A percentile compares a stretch with the other conserved stretches of the same genome.
These are phyloP conservation scores for Penicillium sp. DNA, from an alignment of 2,329 filamentous ascomycete genomes.

Conservation along the genomic window DNA sequence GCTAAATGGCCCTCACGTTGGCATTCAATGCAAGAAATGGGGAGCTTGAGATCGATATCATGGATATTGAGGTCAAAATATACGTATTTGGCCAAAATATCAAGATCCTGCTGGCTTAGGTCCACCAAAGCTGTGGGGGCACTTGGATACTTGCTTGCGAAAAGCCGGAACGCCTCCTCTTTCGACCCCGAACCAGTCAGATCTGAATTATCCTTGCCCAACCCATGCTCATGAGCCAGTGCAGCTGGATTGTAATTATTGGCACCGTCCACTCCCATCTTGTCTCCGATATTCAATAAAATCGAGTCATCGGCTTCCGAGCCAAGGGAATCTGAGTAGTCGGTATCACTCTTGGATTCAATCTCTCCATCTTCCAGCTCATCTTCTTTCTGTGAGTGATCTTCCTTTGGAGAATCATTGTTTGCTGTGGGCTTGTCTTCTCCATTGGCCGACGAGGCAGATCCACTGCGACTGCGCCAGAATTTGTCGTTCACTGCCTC, in stretches of 20 bases:
- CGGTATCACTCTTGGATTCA: slow-evolving; percentile 31
- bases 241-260: slow-evolving; percentile 29
- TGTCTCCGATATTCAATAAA: slow-evolving; percentile 41
- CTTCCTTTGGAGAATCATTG: slow-evolving; percentile 5
- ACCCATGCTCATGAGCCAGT: slow-evolving; percentile 8
- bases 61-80: slow-evolving; percentile 41
- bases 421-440: not conserved
- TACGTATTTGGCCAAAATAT: slow-evolving; percentile 41
- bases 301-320: slow-evolving; percentile 45
- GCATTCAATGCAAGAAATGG: slow-evolving; percentile 45
- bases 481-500: slow-evolving; percentile 39
- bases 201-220: slow-evolving; percentile 11
- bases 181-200: slow-evolving; percentile 25
- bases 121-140: slow-evolving; percentile 39
- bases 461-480: slow-evolving; percentile 40
- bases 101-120: slow-evolving; percentile 40
- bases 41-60: slow-evolving; percentile 42
- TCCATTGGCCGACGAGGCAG: slow-evolving; percentile 23
- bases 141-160: slow-evolving; percentile 36
- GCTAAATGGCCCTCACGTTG: slow-evolving; percentile 44
- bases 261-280: slow-evolving; percentile 11
- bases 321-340: slow-evolving; percentile 32
- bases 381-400: not conserved
- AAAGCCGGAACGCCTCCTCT: slow-evolving; percentile 35
- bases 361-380: slow-evolving; percentile 33